A percentile compares a stretch with the other conserved stretches of the same genome.
Conservation (phyloP, 2,329 filamentous ascomycete genomes). For the Arthrobotrys conoides region DNA sequence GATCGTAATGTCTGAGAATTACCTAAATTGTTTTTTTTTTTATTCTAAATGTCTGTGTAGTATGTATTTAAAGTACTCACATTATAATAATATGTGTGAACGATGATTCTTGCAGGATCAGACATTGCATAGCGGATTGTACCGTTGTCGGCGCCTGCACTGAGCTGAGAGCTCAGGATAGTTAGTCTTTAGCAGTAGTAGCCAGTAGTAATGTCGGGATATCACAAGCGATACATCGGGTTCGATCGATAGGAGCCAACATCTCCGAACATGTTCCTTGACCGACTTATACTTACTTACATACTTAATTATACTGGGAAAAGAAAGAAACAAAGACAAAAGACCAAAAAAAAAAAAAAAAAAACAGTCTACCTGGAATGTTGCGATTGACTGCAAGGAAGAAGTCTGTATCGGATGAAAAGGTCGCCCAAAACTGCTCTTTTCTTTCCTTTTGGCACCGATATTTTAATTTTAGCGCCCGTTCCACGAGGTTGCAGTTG, state of each 20-base stretch:
- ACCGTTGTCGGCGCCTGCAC: neutral
- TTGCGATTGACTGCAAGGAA: constrained; percentile 10
- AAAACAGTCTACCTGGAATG: constrained; percentile 15
- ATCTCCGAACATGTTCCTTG: neutral
- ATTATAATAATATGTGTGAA: neutral
- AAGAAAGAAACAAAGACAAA: neutral
- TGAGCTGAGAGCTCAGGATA: constrained; percentile 19
- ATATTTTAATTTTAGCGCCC: constrained; percentile 58
- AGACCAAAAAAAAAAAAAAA: constrained; percentile 7
- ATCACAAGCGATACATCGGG: neutral
- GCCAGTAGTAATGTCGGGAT: neutral
- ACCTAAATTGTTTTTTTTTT: neutral
- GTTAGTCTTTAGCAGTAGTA: neutral
- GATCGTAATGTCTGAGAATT: constrained; percentile 27
- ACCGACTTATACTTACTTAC: too few relatives aligned
- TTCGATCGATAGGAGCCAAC: constrained; percentile 24
- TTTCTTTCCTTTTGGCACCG: constrained; percentile 44
- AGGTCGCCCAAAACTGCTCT: constrained; percentile 2
- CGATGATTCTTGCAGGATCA: neutral
- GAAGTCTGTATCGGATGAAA: constrained; percentile 25
- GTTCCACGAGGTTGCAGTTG: constrained; percentile 50
- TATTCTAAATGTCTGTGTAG: neutral
- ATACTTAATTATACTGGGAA: too few relatives aligned
- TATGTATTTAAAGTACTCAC: neutral
- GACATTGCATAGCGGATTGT: neutral